Evolutionary conservation across 2,329 filamentous ascomycete genomes (phyloP), one percentile per base, ranked within the genome.

Genomic region (Didymella segeticola): DNA sequence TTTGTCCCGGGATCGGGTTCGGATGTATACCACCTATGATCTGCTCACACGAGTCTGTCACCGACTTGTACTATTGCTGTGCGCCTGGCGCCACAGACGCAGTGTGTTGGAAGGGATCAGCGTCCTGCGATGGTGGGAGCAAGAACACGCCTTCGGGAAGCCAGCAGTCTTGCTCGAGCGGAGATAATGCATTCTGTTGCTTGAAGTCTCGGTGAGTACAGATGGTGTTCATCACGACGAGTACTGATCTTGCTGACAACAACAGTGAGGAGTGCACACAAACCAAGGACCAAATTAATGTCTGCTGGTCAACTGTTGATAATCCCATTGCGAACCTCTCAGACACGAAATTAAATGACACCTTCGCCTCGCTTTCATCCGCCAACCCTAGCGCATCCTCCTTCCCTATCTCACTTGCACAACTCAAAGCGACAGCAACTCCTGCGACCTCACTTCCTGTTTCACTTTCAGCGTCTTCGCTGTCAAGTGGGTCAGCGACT

Each of bases 261-360:
- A 10, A n/a, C 26, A 62, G 59, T 30, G 59, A 62, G 52, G 52
- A 62, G 50, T 64, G 61, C 46, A 64, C 61, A 31, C 48, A 57
- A 15, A 61, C 53, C 36, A 48, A 57, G 46, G 41, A 55, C 19
- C 52, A 55, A 9, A 49, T 62, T 33, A 64, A 64, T 34, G 53
- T 63, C 11, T 64, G 62, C 49, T 64, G 60, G 60, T 56, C 49
- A 8, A 58, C 56, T 1, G 20, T 43, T 14, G 36, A 43, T 4
- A 63, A 61, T 20, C 57, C 56, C 1, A 31, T 60, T 33, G 47
- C 37, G 17, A 58, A 59, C 34, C 8, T 61, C 9, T 49, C 55
- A 1, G 39, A 47, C 9, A 29, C 36, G 14, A 42, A 43, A 33
- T 10, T 60, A 27, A 64, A 61, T 26, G 39, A 61, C 2, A 61